Base-by-base conservation (phyloP, 2,329 filamentous ascomycete species). In the Dothideomycetes sp. region DNA sequence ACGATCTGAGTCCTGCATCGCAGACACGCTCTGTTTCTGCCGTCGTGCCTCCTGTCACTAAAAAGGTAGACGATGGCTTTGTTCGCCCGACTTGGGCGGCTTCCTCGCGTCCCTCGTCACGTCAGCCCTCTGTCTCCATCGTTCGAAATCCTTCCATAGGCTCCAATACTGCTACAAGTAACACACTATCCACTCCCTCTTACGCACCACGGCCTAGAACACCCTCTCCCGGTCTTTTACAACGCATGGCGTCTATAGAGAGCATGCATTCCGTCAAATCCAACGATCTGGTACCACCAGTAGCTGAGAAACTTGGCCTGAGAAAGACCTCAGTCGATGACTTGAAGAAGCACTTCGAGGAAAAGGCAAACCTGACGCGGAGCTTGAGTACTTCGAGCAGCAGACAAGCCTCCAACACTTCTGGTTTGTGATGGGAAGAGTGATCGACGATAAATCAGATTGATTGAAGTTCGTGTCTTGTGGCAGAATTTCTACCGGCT, bases 291-390 rank as follows among this genome's bases (percentile, higher is more conserved):
- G 35, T 19, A 10, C 31, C 30, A n/a, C 23, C 38, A 8, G 38
- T 28, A 12, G 34, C 30, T n/a, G 32, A 43, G 8, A 29, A 24
- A n/a, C 49, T 69, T 23, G 62, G 65, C 29, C 30, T 68, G 29
- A 63, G 62, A 47, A 67, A 69, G 47, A 54, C 61, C 33, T 63
- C 59, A 13, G 68, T 71, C 4, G 67, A 70, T 32, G 64, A 70
- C 51, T 47, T 71, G 45, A 53, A 66, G 40, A 51, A 62, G 47
- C 49, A 70, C 39, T 71, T 69, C 45, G 68, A 71, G 49, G 67
- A 70, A 49, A 51, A 67, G 31, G 64, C 61, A 6, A 62, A 58
- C 3, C 63, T 64, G 11, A 65, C 44, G 11, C 13, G 34, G 20
- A 7, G 34, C 8, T 24, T 24, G 7, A 7, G 7, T 24, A 7